Conservation (phyloP, 2,329 filamentous ascomycete species). For the Ophiocordyceps camponoti-floridani region DNA sequence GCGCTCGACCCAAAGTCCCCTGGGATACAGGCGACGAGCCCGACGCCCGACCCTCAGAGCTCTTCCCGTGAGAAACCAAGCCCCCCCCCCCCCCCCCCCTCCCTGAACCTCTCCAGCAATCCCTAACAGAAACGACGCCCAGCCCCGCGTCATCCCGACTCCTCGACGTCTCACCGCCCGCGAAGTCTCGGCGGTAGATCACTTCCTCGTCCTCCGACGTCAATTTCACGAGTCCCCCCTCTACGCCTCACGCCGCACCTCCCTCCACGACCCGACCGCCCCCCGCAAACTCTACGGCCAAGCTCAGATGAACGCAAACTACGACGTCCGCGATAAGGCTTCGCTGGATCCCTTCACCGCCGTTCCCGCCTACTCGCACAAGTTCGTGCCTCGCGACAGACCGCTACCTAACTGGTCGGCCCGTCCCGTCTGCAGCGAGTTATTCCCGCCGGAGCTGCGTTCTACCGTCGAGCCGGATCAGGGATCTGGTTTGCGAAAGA, state of each 20-base stretch:
- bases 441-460: conserved; percentile 39
- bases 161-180: conserved; percentile 22
- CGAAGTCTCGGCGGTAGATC: conserved; percentile 29
- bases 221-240: conserved; percentile 36
- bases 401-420: conserved; percentile 34
- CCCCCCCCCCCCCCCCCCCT: not conserved
- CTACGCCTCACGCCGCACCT: conserved; percentile 35
- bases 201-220: conserved; percentile 36
- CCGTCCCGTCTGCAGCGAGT: conserved; percentile 29
- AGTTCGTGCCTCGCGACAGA: conserved; percentile 31
- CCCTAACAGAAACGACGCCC: too few relatives aligned
- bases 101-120: too few relatives aligned
- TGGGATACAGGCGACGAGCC: conserved; percentile 37
- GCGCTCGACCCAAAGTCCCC: conserved; percentile 27
- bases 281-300: conserved; percentile 31
- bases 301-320: conserved; percentile 38
- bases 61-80: conserved; percentile 27
- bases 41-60: conserved; percentile 38
- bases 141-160: conserved; percentile 32
- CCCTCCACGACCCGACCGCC: conserved; percentile 19
- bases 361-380: conserved; percentile 39
- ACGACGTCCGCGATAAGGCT: conserved; percentile 34
- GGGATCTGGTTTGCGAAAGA: conserved; percentile 18
- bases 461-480: conserved; percentile 30
- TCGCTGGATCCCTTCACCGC: conserved; percentile 39